Base-by-base conservation (phyloP, 73 alveolate species). In the Paramecium pentaurelia region DNA sequence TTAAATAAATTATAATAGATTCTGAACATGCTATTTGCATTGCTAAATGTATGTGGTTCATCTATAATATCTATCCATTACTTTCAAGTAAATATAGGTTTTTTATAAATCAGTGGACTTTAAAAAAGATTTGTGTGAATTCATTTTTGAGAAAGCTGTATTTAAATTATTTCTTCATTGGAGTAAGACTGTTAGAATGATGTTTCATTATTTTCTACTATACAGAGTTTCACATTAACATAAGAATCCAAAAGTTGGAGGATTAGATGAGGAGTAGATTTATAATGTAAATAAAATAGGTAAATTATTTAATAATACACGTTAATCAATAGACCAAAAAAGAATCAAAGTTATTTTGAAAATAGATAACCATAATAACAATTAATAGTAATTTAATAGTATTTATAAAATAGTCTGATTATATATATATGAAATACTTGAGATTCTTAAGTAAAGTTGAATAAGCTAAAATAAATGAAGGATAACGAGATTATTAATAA, bases 171-270 rank as follows among this genome's bases (percentile, higher is more conserved):
- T 44, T 80, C 73, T 80, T n/a, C 91, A 80, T 80, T 80, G 91
- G 91, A 80, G 91, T 12, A 80, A 80, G 30, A 80, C 91, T n/a
- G 91, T 80, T 0, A 80, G 91, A 80, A n/a, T 47, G 30, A 42
- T 80, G 45, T 80, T 44, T 20, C 73, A 80, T 10, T 32, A 80
- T 18, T 80, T 80, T 38, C 8, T 80, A 22, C 8, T 80, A 49
- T 80, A 80, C 27, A 42, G 91, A 49, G 71, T 80, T 3, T 80
- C 47, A 9, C 91, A 80, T 80, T 16, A 45, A 20, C 91, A 80
- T 36, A 80, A 80, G 32, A 80, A 80, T 47, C 77, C 91, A 45
- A 45, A 42, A 80, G 44, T 47, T 32, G 44, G 49, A 18, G 44
- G 58, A 45, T 80, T 44, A 25, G 91, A 80, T 45, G 91, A 80